A percentile compares a stretch with the other conserved stretches of the same genome.
Conservation (phyloP, 495 filamentous ascomycete species). For the Apiosordaria backusii region DNA sequence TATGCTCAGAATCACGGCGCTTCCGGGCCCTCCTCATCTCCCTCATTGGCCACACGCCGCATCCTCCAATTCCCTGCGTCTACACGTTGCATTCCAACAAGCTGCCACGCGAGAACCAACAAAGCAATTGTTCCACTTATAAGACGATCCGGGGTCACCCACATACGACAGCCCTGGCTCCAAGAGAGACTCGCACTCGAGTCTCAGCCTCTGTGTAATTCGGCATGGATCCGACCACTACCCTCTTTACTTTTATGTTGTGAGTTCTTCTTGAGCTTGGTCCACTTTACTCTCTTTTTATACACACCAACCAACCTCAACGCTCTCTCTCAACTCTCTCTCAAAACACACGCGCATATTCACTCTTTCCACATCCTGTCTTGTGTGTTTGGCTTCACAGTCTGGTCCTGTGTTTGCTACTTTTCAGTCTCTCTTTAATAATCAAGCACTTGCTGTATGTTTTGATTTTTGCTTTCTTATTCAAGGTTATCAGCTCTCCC, state of each 20-base stretch:
- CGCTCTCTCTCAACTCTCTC: conserved; percentile 16
- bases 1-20: conserved; percentile 34
- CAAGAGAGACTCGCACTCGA: conserved; percentile 20
- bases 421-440: conserved; percentile 13
- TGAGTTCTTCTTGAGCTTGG: conserved; percentile 44
- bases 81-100: conserved; percentile 3
- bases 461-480: neutral
- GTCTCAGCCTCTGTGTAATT: conserved; percentile 4
- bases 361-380: conserved; percentile 5
- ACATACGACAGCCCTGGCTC: neutral
- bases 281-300: conserved; percentile 43
- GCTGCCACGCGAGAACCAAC: neutral
- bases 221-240: conserved; percentile 64
- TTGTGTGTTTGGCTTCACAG: conserved; percentile 17
- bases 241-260: conserved; percentile 71
- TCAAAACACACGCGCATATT: conserved; percentile 1
- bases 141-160: conserved; percentile 19
- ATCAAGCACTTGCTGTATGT: conserved; percentile 14
- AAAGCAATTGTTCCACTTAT: conserved; percentile 22
- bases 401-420: conserved; percentile 21
- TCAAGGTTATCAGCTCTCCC: neutral
- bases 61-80: conserved; percentile 23
- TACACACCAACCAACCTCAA: conserved; percentile 28
- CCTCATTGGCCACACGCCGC: conserved; percentile 30
- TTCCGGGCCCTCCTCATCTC: conserved; percentile 22